Base-by-base conservation (phyloP, 345 rosid species). In the Eucalyptus sp. region DNA sequence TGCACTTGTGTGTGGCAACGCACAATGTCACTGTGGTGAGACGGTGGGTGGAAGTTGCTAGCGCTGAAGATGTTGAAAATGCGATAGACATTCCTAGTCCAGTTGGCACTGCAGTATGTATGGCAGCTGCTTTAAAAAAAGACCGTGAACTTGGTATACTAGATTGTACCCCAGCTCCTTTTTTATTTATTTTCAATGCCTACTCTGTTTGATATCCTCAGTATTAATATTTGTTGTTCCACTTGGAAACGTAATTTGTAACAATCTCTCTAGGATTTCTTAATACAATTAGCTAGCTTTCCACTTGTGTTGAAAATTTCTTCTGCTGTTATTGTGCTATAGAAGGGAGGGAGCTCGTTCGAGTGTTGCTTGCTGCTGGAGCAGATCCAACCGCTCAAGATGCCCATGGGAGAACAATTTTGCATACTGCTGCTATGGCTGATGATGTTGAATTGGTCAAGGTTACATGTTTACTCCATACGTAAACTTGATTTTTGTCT, bases 261-360 rank as follows among this genome's bases (percentile, higher is more conserved):
- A 31, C 86, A 85, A 48, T 41, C 15, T 37, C 15, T 76, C 27
- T 58, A 49, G 51, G 62, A 29, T 50, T 86, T 76, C 62, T 31
- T 86, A 62, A 27, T 51, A 17, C 44, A 51, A 51, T 86, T 86
- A 12, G 46, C 44, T 86, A 33, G 29, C 56, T 51, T 86, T 37
- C 33, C 62, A 86, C 62, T 51, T 33, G 79, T 68, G 84, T 20
- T 60, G 56, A 51, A 43, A n/a, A 8, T 50, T 89, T 43, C 50
- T 80, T 80, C 31, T 50, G 76, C 56, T 81, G 37, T 90, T 49
- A 90, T 88, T 90, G 25, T 79, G 88, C 91, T 93, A 94, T 90
- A 97, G 99, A 98, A 94, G 98, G 99, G 62, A 97, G 99, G 92
- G 94, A 97, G 88, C 90, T 97, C 91, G 99, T 96, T 91, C 94